phyloP scores from a whole-genome alignment of 2,329 filamentous ascomycete species.

The Zymoseptoria brevis region DNA sequence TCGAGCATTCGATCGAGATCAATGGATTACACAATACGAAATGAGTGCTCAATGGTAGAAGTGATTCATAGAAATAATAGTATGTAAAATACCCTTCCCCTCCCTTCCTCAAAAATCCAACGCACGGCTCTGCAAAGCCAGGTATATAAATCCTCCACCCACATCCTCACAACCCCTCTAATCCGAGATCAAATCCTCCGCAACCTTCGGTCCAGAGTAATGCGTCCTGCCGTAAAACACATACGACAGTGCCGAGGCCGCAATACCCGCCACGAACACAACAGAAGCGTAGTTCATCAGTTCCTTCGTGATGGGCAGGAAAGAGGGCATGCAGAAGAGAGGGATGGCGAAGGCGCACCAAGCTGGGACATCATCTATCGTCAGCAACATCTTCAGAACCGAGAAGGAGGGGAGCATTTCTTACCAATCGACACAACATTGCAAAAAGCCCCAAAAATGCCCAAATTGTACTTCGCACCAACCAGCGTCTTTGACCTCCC shows the following conservation, averaged over 20 bases:
- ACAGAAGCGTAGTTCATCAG: constrained; percentile 68
- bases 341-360: constrained; percentile 64
- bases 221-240: constrained; percentile 61
- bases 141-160: neutral
- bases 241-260: constrained; percentile 60
- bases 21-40: too few species aligned
- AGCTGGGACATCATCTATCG: constrained; percentile 32
- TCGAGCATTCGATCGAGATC: too few species aligned
- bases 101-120: neutral
- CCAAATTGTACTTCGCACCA: constrained; percentile 53
- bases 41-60: too few species aligned
- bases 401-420: constrained; percentile 21
- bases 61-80: neutral
- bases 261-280: constrained; percentile 60
- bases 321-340: constrained; percentile 60
- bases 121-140: neutral
- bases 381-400: constrained; percentile 20
- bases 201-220: constrained; percentile 49
- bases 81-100: neutral
- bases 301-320: constrained; percentile 50
- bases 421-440: constrained; percentile 59
- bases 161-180: neutral
- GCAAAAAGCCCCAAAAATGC: constrained; percentile 51
- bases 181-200: constrained; percentile 1
- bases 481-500: constrained; percentile 50